Evolutionary conservation across 1,284 basidiomycete genomes (phyloP).

Genomic region (Fomitopsis betulina): DNA sequence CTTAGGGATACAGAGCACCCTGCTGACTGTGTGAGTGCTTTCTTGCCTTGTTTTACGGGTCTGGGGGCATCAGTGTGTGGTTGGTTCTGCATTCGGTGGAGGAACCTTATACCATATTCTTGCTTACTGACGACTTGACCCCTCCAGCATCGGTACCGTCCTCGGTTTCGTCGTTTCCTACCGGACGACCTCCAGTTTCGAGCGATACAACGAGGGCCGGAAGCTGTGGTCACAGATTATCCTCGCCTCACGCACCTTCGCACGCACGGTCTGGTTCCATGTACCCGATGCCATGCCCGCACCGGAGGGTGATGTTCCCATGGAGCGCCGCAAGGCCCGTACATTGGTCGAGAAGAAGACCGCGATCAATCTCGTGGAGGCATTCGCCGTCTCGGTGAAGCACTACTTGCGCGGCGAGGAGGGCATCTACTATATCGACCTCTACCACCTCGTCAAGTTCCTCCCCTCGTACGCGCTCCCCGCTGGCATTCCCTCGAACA

Average conservation of each 20-base stretch:
- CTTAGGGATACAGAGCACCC: slow-evolving; percentile 43
- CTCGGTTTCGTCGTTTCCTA: slow-evolving; percentile 65
- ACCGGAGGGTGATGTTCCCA: slow-evolving; percentile 23
- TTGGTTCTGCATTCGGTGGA: too few species aligned
- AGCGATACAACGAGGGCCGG: slow-evolving; percentile 71
- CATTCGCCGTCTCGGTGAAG: slow-evolving; percentile 47
- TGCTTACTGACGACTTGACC: not conserved
- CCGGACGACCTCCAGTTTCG: slow-evolving; percentile 73
- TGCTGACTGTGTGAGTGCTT: slow-evolving; percentile 55
- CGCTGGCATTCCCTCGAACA: slow-evolving; percentile 42
- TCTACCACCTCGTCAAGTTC: slow-evolving; percentile 64
- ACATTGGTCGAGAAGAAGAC: slow-evolving; percentile 66
- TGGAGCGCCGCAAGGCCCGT: slow-evolving; percentile 39
- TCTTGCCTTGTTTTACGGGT: not conserved
- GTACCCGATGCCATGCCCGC: slow-evolving; percentile 35
- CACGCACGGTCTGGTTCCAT: slow-evolving; percentile 61
- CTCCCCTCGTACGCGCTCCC: slow-evolving; percentile 63
- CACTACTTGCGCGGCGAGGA: slow-evolving; percentile 61
- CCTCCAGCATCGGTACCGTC: slow-evolving; percentile 52
- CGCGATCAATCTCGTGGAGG: slow-evolving; percentile 52
- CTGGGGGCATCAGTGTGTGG: too few species aligned
- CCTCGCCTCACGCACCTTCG: slow-evolving; percentile 50
- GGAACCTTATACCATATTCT: not conserved
- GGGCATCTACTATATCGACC: slow-evolving; percentile 47
- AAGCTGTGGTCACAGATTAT: slow-evolving; percentile 68